Evolutionary conservation across 2,329 filamentous ascomycete genomes (phyloP).

Genomic region (Gnomoniopsis sp.): DNA sequence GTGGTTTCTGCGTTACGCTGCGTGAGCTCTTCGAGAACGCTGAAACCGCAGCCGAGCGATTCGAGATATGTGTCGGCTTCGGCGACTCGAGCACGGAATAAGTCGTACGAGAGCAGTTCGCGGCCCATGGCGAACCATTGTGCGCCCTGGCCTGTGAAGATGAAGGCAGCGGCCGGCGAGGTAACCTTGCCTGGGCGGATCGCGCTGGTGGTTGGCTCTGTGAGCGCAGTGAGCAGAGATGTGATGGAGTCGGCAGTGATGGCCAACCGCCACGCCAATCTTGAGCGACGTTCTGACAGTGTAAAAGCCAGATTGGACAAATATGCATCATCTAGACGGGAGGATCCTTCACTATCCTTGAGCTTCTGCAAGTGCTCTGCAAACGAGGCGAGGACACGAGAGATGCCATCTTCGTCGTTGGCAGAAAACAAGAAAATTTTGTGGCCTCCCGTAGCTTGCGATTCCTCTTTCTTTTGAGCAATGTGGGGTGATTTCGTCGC

Average conservation of each 20-base stretch:
- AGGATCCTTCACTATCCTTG: not conserved
- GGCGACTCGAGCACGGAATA: conserved; percentile 19
- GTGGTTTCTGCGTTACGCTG: conserved; percentile 18
- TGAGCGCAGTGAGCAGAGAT: conserved; percentile 1
- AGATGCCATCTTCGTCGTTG: conserved; percentile 10
- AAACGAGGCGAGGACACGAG: conserved; percentile 4
- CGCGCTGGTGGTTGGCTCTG: conserved; percentile 3
- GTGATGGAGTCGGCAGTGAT: conserved; percentile 9
- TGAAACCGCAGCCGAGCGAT: conserved; percentile 1
- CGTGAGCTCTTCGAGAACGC: conserved; percentile 24
- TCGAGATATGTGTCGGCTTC: conserved; percentile 4
- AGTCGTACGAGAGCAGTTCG: conserved; percentile 21
- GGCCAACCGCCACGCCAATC: conserved; percentile 11
- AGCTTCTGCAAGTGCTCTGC: conserved; percentile 10
- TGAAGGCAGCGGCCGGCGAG: conserved; percentile 19
- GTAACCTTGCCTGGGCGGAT: conserved; percentile 6
- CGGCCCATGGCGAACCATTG: conserved; percentile 29
- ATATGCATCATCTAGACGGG: not conserved
- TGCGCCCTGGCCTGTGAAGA: conserved; percentile 33
- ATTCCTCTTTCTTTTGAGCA: not conserved
- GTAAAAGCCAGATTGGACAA: conserved; percentile 13
- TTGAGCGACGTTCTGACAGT: conserved; percentile 11
- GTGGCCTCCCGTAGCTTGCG: not conserved
- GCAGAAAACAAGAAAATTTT: conserved; percentile 11
- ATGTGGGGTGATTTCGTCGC: not conserved